Conservation (phyloP, 768 basidiomycete species). For the Russula dissimulans region DNA sequence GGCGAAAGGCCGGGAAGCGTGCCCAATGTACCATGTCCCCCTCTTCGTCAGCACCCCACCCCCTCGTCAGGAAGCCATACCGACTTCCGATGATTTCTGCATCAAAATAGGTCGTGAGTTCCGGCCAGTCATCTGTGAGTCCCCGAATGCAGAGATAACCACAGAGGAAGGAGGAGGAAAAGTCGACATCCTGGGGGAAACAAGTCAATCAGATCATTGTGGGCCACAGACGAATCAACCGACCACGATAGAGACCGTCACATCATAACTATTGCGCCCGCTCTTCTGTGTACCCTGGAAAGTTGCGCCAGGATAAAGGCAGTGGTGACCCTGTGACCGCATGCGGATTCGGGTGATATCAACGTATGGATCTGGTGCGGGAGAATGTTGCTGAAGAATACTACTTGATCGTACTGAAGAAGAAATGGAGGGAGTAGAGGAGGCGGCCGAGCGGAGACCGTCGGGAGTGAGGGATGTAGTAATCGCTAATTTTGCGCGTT, state of each 20-base stretch:
- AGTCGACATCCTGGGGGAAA: slow-evolving; percentile 70
- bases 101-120: slow-evolving; percentile 93
- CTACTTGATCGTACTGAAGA: slow-evolving; percentile 22
- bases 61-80: slow-evolving; percentile 83
- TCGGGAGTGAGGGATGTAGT: slow-evolving; percentile 34
- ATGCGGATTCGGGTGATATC: slow-evolving; percentile 76
- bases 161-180: slow-evolving; percentile 73
- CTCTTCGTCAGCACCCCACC: slow-evolving; percentile 84
- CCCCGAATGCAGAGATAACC: slow-evolving; percentile 92
- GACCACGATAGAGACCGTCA: slow-evolving; percentile 86
- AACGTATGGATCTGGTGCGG: slow-evolving; percentile 43
- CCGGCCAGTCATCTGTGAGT: slow-evolving; percentile 89
- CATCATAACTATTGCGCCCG: slow-evolving; percentile 90
- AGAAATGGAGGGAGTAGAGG: slow-evolving; percentile 19
- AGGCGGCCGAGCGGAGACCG: slow-evolving; percentile 13
- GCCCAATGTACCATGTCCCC: slow-evolving; percentile 94
- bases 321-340: slow-evolving; percentile 62
- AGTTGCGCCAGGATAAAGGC: slow-evolving; percentile 78
- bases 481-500: slow-evolving; percentile 29
- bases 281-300: slow-evolving; percentile 92
- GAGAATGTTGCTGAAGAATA: slow-evolving; percentile 9
- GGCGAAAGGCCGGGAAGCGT: slow-evolving; percentile 83
- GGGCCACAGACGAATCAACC: slow-evolving; percentile 29
- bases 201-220: neutral
- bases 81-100: slow-evolving; percentile 90